Conservation (phyloP, 2,329 filamentous ascomycete species). For the Aspergillus tanneri region DNA sequence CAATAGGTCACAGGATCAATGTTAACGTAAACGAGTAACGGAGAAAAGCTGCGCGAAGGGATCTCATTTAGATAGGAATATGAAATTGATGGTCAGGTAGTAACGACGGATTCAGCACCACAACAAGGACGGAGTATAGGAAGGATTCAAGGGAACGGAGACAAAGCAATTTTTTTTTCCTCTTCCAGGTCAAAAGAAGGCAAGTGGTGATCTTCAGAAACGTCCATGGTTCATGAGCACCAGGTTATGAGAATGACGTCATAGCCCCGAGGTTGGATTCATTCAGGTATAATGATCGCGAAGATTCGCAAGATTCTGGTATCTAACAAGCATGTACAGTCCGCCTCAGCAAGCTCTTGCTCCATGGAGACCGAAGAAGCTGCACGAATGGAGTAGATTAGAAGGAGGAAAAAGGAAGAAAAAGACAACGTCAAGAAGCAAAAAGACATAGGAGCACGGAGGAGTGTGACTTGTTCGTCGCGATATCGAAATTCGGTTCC, state of each 20-base stretch:
- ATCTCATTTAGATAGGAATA: constrained; percentile 15
- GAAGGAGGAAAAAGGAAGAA: constrained; percentile 18
- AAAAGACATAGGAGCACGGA: constrained; percentile 7
- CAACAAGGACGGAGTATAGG: constrained; percentile 1
- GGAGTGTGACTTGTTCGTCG: too few relatives aligned
- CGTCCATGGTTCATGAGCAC: constrained; percentile 5
- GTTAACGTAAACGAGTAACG: constrained; percentile 9
- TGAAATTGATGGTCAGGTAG: constrained; percentile 13
- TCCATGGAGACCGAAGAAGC: constrained; percentile 26
- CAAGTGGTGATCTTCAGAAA: constrained; percentile 1
- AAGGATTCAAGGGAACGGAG: constrained; percentile 7
- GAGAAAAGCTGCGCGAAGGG: constrained; percentile 11
- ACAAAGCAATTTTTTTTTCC: constrained; percentile 13
- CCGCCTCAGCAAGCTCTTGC: constrained; percentile 28
- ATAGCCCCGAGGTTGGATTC: constrained; percentile 19
- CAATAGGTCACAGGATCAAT: constrained; percentile 16
- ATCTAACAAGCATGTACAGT: constrained; percentile 26
- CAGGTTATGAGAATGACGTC: constrained; percentile 11
- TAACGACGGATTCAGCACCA: constrained; percentile 5
- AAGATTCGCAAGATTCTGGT: constrained; percentile 22
- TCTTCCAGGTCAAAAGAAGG: constrained; percentile 5
- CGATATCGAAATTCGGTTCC: too few relatives aligned
- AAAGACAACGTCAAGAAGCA: constrained; percentile 23
- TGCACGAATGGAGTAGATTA: constrained; percentile 21
- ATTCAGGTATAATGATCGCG: constrained; percentile 20